Conservation (phyloP, 1,139 yeast species). For the Geotrichum cucujoidarum region DNA sequence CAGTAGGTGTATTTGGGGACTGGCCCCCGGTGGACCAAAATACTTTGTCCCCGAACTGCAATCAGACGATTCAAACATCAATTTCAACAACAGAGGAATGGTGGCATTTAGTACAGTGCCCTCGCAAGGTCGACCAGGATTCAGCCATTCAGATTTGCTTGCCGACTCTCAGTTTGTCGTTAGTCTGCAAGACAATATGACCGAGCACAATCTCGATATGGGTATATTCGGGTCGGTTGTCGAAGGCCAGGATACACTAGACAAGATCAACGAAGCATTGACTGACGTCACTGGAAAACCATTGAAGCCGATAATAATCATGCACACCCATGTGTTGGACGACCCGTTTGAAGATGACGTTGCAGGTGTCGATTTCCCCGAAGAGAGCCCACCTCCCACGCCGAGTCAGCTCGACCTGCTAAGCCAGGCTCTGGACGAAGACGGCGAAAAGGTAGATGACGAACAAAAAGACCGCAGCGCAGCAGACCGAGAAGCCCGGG, state of each 20-base stretch:
- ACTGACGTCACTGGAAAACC: conserved; percentile 44
- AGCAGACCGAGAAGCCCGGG: conserved; percentile 40
- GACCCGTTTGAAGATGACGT: conserved; percentile 50
- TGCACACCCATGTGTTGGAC: conserved; percentile 47
- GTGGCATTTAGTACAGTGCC: conserved; percentile 17
- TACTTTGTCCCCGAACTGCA: conserved; percentile 16
- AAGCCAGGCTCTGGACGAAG: conserved; percentile 9
- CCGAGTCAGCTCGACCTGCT: conserved; percentile 35
- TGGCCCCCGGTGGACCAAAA: conserved; percentile 4
- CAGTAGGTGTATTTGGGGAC: conserved; percentile 11
- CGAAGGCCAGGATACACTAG: conserved; percentile 47
- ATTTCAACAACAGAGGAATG: conserved; percentile 10
- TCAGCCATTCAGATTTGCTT: conserved; percentile 18
- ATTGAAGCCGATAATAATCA: conserved; percentile 48
- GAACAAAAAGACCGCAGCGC: conserved; percentile 29
- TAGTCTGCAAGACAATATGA: conserved; percentile 29
- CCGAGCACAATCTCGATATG: conserved; percentile 24
- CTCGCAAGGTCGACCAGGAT: conserved; percentile 7
- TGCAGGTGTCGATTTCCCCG: conserved; percentile 21
- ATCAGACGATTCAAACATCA: conserved; percentile 3
- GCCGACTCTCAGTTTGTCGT: conserved; percentile 37
- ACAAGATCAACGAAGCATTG: conserved; percentile 41
- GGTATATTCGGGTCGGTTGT: conserved; percentile 47
- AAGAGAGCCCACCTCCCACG: conserved; percentile 39
- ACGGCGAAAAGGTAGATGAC: conserved; percentile 24